phyloP scores from a whole-genome alignment of 345 rosid genomes.

The Salix purpurea region DNA sequence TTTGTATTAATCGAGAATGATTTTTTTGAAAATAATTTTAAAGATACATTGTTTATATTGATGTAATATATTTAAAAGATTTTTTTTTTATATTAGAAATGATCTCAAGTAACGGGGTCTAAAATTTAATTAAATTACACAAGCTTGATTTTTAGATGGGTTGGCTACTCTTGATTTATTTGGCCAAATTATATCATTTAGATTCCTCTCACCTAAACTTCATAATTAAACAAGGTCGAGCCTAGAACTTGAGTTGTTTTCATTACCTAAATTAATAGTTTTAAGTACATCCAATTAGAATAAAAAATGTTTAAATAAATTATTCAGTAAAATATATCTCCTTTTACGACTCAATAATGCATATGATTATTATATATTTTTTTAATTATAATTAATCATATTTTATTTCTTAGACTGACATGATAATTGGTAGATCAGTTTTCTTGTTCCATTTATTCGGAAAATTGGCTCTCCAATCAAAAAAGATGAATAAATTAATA shows the following conservation, averaged over 20 bases:
- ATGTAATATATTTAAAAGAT: too few relatives aligned
- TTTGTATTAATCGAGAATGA: too few relatives aligned
- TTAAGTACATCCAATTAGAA: not conserved
- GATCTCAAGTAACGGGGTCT: too few relatives aligned
- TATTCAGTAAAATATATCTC: not conserved
- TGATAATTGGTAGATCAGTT: too few relatives aligned
- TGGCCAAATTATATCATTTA: not conserved
- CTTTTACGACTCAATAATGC: not conserved
- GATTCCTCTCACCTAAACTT: not conserved
- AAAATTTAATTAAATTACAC: not conserved
- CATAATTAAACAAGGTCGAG: not conserved
- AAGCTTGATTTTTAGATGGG: not conserved
- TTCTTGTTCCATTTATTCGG: too few relatives aligned
- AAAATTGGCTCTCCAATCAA: too few relatives aligned
- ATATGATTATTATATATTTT: not conserved
- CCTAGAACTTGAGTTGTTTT: not conserved
- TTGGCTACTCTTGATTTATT: not conserved
- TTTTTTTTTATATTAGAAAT: too few relatives aligned
- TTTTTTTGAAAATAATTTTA: too few relatives aligned
- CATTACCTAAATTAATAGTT: not conserved
- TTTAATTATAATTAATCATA: not conserved
- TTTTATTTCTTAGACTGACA: too few relatives aligned
- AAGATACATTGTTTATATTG: too few relatives aligned
- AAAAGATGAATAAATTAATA: not conserved
- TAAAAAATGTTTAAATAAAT: not conserved